These are phyloP conservation scores for Alnus glutinosa DNA, from an alignment of 306 rosid genomes.

Conservation along the genomic window DNA sequence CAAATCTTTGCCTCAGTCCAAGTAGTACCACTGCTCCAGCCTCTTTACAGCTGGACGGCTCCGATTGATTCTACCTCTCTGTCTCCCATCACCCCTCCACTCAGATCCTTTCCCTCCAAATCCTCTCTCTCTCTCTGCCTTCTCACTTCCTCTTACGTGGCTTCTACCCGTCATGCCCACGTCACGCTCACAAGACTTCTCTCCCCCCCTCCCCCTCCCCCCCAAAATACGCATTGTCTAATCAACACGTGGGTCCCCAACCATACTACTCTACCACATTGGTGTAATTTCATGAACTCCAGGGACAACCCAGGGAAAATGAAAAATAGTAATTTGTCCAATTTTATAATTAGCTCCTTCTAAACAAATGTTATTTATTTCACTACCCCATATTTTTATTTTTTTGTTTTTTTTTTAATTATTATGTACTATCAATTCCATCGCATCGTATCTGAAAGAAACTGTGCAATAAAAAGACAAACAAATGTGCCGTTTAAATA, in stretches of 20 bases:
- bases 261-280: too few relatives aligned
- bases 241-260: too few relatives aligned
- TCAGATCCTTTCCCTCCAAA: slow-evolving; percentile 51
- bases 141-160: slow-evolving; percentile 31
- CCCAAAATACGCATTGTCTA: too few relatives aligned
- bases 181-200: slow-evolving; percentile 10
- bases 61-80: slow-evolving; percentile 20
- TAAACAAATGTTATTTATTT: too few relatives aligned
- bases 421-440: too few relatives aligned
- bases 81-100: slow-evolving; percentile 36
- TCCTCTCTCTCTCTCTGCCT: neutral
- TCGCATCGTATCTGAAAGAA: too few relatives aligned
- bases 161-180: slow-evolving; percentile 30
- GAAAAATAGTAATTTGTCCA: neutral
- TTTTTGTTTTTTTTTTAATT: too few relatives aligned
- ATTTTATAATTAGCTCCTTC: too few relatives aligned
- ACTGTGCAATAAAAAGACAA: too few relatives aligned
- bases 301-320: neutral
- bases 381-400: too few relatives aligned
- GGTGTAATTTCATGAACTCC: too few relatives aligned
- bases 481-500: too few relatives aligned
- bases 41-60: slow-evolving; percentile 39
- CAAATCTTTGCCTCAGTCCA: slow-evolving; percentile 33
- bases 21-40: neutral
- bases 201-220: neutral